Evolutionary conservation across 2,329 filamentous ascomycete species (phyloP), one percentile per base, ranked within the genome.

Genomic region (Emmonsia crescens): DNA sequence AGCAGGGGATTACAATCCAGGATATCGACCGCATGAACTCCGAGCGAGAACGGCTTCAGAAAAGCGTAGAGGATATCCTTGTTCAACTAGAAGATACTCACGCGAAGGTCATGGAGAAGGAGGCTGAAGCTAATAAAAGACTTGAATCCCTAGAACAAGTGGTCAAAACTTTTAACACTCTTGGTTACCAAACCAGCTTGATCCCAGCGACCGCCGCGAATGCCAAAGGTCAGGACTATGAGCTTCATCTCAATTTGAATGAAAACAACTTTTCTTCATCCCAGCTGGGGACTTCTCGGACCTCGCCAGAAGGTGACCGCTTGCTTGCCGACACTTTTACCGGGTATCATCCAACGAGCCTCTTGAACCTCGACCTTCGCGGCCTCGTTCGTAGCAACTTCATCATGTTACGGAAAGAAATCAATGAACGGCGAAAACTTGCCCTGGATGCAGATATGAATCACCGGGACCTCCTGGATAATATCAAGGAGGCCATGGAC

Each of bases 1-100:
- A 88, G 68, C 91, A 96, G 72, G 94, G 94, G 2, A 92, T 99
- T 73, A 95, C 91, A 70, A 95, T 96, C 77, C 89, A 94, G 77
- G 94, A 99, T 82, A 97, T 99, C 72, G 94, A 99, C 81, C 91
- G 94, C 74, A 96, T 99, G 93, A 96, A 91, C 68, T 87, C 89
- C 42, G 94, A 99, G 74, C 87, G 92, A 60, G 94, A 99, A 70
- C 86, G 94, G 55, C 82, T 99, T n/a, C 90, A 96, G 66, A 92
- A 88, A 69, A 89, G 87, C 49, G 87, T 96, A 52, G 91, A 96
- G 68, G 83, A 86, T 1, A 89, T 90, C 0, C 82, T 85, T 5
- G 81, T 84, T 60, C 83, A 90, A 59, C 80, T 96, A 0, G 92
- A 96, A 62, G 94, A 97, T 65, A 83, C 88, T 9, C 95, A 95